A percentile compares a stretch with the other conserved stretches of the same genome.
Conservation (phyloP, 1,284 basidiomycete species). For the Athelia sp. region DNA sequence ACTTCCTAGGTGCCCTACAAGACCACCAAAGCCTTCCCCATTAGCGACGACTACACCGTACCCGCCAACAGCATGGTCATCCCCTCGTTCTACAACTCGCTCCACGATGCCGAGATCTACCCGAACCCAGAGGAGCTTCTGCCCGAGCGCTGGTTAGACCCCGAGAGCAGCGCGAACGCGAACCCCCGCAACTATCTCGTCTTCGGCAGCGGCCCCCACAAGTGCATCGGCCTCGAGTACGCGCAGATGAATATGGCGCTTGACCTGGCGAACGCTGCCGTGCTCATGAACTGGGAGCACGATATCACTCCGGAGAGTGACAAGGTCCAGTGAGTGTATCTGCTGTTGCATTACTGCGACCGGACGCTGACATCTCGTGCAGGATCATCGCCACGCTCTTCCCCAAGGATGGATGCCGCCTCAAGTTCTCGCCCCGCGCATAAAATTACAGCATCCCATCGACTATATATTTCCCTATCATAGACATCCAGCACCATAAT, state of each 20-base stretch:
- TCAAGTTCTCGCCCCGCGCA: slow-evolving; percentile 70
- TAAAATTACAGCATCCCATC: neutral
- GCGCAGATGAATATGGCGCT: slow-evolving; percentile 90
- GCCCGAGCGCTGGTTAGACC: slow-evolving; percentile 93
- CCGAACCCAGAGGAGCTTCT: slow-evolving; percentile 81
- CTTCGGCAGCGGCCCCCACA: slow-evolving; percentile 91
- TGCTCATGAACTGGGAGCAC: slow-evolving; percentile 88
- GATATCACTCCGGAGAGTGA: slow-evolving; percentile 75
- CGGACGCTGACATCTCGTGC: slow-evolving; percentile 8
- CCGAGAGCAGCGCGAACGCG: slow-evolving; percentile 72
- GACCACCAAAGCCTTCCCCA: slow-evolving; percentile 87
- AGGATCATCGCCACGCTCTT: slow-evolving; percentile 93
- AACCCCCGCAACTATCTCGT: slow-evolving; percentile 96
- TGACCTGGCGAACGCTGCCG: slow-evolving; percentile 80
- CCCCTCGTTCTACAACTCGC: slow-evolving; percentile 92
- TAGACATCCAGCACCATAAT: no score
- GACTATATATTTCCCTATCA: no score
- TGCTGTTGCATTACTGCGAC: slow-evolving; percentile 1
- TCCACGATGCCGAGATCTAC: slow-evolving; percentile 88
- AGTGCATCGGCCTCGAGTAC: slow-evolving; percentile 93
- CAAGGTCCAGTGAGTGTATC: slow-evolving; percentile 69
- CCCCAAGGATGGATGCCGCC: slow-evolving; percentile 86
- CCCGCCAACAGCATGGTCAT: slow-evolving; percentile 93
- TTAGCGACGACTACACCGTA: slow-evolving; percentile 86
- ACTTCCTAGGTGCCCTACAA: slow-evolving; percentile 82